phyloP scores from a whole-genome alignment of 1,284 basidiomycete species.

The Puccinia polysora region DNA sequence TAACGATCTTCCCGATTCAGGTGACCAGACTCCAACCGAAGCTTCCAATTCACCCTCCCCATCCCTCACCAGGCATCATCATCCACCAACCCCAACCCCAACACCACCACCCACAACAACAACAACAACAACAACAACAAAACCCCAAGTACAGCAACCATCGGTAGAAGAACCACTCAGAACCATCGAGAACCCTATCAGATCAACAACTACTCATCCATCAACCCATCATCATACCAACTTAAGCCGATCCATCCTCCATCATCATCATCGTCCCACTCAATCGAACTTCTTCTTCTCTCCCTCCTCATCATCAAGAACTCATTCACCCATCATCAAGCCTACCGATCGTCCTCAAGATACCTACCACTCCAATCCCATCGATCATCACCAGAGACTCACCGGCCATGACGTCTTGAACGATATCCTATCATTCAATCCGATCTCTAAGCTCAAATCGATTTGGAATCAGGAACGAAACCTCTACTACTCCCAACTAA shows the following conservation, averaged over 20 bases:
- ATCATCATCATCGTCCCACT: conserved; percentile 41
- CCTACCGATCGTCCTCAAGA: too few relatives aligned
- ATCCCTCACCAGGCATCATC: conserved; percentile 35
- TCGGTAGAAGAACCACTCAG: not conserved
- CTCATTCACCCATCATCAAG: conserved; percentile 2
- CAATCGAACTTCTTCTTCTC: too few relatives aligned
- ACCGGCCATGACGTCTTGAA: not conserved
- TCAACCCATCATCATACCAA: not conserved
- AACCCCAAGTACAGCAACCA: not conserved
- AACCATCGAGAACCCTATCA: not conserved
- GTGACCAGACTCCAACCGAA: conserved; percentile 14
- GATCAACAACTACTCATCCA: not conserved
- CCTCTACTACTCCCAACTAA: not conserved
- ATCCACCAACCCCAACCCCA: not conserved
- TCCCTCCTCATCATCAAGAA: conserved; percentile 8
- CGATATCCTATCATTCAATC: not conserved
- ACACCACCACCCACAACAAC: too few relatives aligned
- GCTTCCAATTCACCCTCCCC: conserved; percentile 35
- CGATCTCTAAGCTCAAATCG: conserved; percentile 19
- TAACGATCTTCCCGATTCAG: too few relatives aligned
- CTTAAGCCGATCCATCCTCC: conserved; percentile 29
- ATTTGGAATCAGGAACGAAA: conserved; percentile 40
- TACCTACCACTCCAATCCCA: too few relatives aligned
- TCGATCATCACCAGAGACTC: too few relatives aligned
- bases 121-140: not conserved